A percentile compares a stretch with the other conserved stretches of the same genome.
phyloP scores from a whole-genome alignment of 2,329 filamentous ascomycete genomes.

The Aspergillus pseudotamarii region DNA sequence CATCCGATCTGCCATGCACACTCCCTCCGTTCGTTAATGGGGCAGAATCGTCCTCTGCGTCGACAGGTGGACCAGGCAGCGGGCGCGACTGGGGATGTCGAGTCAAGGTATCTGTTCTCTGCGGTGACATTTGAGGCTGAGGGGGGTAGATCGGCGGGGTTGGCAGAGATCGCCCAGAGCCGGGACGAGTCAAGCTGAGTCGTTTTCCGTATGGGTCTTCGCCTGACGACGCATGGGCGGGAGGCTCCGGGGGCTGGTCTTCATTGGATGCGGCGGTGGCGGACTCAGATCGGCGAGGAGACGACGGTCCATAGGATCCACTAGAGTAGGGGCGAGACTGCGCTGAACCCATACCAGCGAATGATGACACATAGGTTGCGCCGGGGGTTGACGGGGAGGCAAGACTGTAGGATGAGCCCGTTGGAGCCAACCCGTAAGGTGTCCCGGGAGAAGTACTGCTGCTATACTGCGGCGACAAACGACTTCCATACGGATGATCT shows the following conservation, averaged over 20 bases:
- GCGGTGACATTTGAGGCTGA: constrained; percentile 52
- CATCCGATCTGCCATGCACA: constrained; percentile 43
- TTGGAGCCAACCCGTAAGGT: constrained; percentile 29
- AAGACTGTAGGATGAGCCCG: constrained; percentile 33
- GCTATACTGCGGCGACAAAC: constrained; percentile 33
- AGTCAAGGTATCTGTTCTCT: constrained; percentile 55
- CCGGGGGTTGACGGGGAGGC: constrained; percentile 24
- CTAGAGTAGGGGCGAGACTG: constrained; percentile 28
- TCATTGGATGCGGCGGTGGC: constrained; percentile 22
- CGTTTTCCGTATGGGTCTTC: constrained; percentile 32
- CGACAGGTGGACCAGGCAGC: constrained; percentile 59
- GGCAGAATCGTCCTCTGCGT: constrained; percentile 40
- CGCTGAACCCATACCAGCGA: constrained; percentile 18
- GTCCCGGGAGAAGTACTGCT: constrained; percentile 26
- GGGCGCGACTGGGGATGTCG: constrained; percentile 62
- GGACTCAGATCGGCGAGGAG: constrained; percentile 25
- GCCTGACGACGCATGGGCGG: constrained; percentile 31
- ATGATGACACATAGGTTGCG: constrained; percentile 28
- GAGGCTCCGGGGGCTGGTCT: constrained; percentile 39
- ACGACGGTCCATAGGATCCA: constrained; percentile 24
- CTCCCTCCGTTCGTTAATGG: constrained; percentile 25
- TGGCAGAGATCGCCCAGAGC: constrained; percentile 44
- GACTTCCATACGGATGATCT: constrained; percentile 42
- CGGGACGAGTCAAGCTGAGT: constrained; percentile 32
- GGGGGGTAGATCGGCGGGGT: constrained; percentile 56